Percentiles rank a stretch among this genome's conserved stretches.
Conservation (phyloP, 1,139 yeast species). For the Geotrichum restrictum region DNA sequence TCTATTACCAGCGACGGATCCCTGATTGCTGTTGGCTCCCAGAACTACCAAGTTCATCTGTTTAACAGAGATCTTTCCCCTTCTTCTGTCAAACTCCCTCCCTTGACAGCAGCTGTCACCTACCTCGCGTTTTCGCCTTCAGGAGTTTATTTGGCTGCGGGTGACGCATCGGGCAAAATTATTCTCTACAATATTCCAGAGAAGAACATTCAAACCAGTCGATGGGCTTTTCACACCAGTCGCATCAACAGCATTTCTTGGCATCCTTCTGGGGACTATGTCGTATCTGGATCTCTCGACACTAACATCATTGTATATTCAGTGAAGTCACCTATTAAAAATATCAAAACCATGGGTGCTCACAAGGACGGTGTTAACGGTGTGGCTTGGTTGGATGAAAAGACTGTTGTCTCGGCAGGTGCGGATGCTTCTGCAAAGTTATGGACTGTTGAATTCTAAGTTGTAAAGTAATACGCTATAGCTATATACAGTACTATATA, state of each 20-base stretch:
- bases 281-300: constrained; percentile 79
- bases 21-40: constrained; percentile 34
- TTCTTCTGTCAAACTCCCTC: constrained; percentile 39
- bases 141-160: constrained; percentile 69
- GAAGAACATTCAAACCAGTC: constrained; percentile 63
- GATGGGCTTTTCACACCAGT: constrained; percentile 96
- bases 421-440: constrained; percentile 74
- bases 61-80: constrained; percentile 21
- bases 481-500: too few species aligned
- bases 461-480: too few species aligned
- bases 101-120: constrained; percentile 61
- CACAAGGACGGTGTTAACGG: constrained; percentile 84
- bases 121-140: constrained; percentile 67
- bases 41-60: constrained; percentile 25
- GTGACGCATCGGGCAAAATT: constrained; percentile 83
- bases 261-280: constrained; percentile 67
- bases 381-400: constrained; percentile 60
- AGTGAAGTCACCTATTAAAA: constrained; percentile 71
- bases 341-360: constrained; percentile 67
- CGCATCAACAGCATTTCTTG: constrained; percentile 73
- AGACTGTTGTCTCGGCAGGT: constrained; percentile 64
- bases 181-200: constrained; percentile 57
- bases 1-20: constrained; percentile 40
- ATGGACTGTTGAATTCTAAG: constrained; percentile 48
- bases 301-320: constrained; percentile 77